These are phyloP conservation scores for Clavispora carvajalis DNA, from an alignment of 805 yeast species.

Conservation along the genomic window DNA sequence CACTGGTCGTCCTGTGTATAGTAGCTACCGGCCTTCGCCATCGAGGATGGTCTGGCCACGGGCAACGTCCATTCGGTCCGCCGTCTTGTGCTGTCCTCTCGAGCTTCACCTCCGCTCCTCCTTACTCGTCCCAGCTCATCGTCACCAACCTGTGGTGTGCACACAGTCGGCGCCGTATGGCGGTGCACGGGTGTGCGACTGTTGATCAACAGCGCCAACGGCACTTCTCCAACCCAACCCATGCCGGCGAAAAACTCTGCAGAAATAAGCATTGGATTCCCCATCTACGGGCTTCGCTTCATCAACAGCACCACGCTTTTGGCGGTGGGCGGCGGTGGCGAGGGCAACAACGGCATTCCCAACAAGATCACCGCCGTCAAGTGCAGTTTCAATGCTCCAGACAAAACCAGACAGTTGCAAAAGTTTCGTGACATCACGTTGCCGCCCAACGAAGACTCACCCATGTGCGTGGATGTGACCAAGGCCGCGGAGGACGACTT, in stretches of 20 bases:
- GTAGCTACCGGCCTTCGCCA: too few relatives aligned
- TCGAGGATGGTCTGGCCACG: too few relatives aligned
- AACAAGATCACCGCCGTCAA: conserved; percentile 70
- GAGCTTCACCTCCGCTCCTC: too few relatives aligned
- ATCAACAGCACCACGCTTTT: conserved; percentile 54
- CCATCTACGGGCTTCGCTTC: conserved; percentile 76
- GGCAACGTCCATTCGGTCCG: too few relatives aligned
- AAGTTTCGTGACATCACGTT: conserved; percentile 58
- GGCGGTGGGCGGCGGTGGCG: conserved; percentile 95
- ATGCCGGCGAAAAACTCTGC: conserved; percentile 24
- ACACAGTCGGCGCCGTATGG: not conserved
- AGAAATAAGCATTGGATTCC: conserved; percentile 53
- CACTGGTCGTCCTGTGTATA: too few relatives aligned
- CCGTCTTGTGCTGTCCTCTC: too few relatives aligned
- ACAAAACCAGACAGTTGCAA: conserved; percentile 42
- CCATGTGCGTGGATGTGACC: conserved; percentile 66
- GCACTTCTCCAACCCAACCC: not conserved
- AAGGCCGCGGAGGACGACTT: conserved; percentile 12
- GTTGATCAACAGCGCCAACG: not conserved
- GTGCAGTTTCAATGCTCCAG: conserved; percentile 47
- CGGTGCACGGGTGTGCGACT: not conserved
- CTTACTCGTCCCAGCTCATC: too few relatives aligned
- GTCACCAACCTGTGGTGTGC: not conserved
- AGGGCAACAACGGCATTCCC: conserved; percentile 82
- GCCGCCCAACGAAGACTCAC: conserved; percentile 74